Conservation (phyloP, 2,329 filamentous ascomycete species). For the Grosmannia serpens region DNA sequence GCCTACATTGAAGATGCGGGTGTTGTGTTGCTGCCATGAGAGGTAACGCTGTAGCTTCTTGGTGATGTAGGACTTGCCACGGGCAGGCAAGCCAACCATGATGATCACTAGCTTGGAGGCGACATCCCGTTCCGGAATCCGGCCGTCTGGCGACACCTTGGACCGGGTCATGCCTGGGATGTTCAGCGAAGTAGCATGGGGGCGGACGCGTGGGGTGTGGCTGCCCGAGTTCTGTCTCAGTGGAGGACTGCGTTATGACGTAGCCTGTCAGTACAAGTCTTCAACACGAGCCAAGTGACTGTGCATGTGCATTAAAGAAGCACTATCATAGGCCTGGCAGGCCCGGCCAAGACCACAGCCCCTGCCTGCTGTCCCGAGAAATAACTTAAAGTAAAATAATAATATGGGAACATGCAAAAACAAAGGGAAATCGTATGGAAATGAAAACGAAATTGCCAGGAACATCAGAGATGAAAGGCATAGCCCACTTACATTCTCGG, state of each 20-base stretch:
- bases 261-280: conserved; percentile 6
- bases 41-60: conserved; percentile 95
- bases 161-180: conserved; percentile 95
- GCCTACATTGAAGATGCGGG: conserved; percentile 93
- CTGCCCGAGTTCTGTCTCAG: conserved; percentile 62
- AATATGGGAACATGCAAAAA: neutral
- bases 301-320: neutral
- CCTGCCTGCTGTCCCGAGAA: neutral
- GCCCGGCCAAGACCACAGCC: neutral
- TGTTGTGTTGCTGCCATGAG: conserved; percentile 95
- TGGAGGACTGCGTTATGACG: conserved; percentile 40
- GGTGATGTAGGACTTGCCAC: conserved; percentile 97
- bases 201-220: conserved; percentile 65
- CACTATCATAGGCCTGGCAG: neutral
- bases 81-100: conserved; percentile 92
- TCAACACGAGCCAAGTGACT: neutral
- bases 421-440: conserved; percentile 9
- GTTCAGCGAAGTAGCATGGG: conserved; percentile 87
- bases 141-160: conserved; percentile 87
- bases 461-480: neutral
- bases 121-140: conserved; percentile 87
- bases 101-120: conserved; percentile 94
- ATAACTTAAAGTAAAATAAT: neutral
- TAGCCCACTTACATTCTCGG: conserved; percentile 43
- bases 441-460: conserved; percentile 3